These are phyloP conservation scores for Coffea humblotiana DNA, from an alignment of 305 asterid genomes.

Conservation along the genomic window DNA sequence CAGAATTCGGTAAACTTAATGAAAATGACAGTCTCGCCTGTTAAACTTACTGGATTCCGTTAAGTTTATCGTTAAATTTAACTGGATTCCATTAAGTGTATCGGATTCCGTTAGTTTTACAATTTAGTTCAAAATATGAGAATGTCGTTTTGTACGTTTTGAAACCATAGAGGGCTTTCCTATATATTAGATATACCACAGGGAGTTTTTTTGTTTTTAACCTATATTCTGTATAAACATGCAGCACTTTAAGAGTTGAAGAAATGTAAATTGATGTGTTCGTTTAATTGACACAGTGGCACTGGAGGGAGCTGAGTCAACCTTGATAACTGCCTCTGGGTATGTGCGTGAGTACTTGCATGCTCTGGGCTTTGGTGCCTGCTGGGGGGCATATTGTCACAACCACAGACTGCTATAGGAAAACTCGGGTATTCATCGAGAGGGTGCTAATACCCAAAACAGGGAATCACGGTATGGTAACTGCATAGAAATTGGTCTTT, in stretches of 20 bases:
- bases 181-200: no score
- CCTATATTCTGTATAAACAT: constrained; percentile 4
- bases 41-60: no score
- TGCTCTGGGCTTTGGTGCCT: constrained; percentile 93
- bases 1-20: no score
- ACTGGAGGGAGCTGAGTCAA: constrained; percentile 95
- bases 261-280: constrained; percentile 15
- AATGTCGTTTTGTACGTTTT: no score
- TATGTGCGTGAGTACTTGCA: constrained; percentile 88
- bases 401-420: constrained; percentile 97
- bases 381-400: constrained; percentile 97
- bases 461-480: constrained; percentile 84
- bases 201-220: no score
- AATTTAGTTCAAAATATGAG: no score
- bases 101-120: no score
- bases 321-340: constrained; percentile 96
- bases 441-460: constrained; percentile 74
- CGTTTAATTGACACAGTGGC: constrained; percentile 68
- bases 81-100: no score
- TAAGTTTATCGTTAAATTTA: no score
- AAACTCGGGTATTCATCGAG: constrained; percentile 90
- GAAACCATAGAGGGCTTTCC: no score
- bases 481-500: not conserved
- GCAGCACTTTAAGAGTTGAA: constrained; percentile 12
- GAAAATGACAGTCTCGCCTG: no score